Evolutionary conservation across 1,139 yeast species (phyloP), one percentile per base, ranked within the genome.

Genomic region (Suhomyces bokatorum): DNA sequence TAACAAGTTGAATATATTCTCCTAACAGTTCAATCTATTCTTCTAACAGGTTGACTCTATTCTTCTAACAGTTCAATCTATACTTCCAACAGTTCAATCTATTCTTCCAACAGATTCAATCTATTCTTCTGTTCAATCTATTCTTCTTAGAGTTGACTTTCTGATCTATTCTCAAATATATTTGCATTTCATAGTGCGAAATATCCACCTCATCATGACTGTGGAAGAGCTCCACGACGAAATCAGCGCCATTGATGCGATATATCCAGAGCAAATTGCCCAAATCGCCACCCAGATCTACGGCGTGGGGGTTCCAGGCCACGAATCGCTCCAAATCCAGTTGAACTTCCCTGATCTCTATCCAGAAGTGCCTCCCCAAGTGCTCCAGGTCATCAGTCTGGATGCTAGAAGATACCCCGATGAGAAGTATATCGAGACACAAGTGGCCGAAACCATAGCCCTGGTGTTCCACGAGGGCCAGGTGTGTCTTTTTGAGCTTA

Each of bases 181-280:
- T n/a, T n/a, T n/a, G n/a, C n/a, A n/a, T n/a, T n/a, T n/a, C n/a
- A 10, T 4, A 10, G 36, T 34, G 36, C 36, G 16, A 34, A 33
- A 22, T 16, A 22, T 20, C 30, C 15, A 11, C 35, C 16, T 12
- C 40, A 22, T 29, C 40, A 37, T 70, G 75, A 65, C 72, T n/a
- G 59, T 67, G 16, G 81, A 81, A 53, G 90, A 86, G 42, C 68
- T 87, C 12, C 58, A 64, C n/a, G 95, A 89, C 47, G 99, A 93
- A 59, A 66, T 88, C 22, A 81, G 79, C 41, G 95, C 97, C 11
- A 82, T 91, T 16, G 87, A 87, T 50, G 95, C 97, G 2, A 91
- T 93, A n/a, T 91, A 81, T 58, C 97, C 96, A 1, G 87, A 75
- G 13, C 73, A 73, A 53, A 46, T 69, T 2, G 53, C 56, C 12